Base-by-base conservation (phyloP, 202 grass and related monocot genomes). In the Brachypodium distachyon region DNA sequence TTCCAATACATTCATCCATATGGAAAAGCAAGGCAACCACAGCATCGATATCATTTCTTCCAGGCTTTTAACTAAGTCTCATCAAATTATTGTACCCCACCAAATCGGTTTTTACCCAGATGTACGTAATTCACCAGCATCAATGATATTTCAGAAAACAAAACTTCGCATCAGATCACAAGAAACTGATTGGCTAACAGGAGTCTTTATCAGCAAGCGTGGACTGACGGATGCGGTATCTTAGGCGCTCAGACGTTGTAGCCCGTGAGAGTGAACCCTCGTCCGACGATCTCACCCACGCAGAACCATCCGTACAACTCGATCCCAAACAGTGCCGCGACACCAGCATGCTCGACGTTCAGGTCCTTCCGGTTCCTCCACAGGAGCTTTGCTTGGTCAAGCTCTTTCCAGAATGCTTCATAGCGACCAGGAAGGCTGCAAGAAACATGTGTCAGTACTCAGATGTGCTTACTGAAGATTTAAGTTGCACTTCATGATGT, bases 241-340 rank as follows among this genome's bases (percentile, higher is more conserved):
- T 37, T 26, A 12, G 23, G 26, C 14, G 48, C 56, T 97, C 63
- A 97, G 57, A 93, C 90, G 53, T 85, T 68, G 79, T 97, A 97
- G 12, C 93, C 93, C 7, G 93, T 97, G 17, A 97, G 40, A 25
- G 93, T 93, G 66, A 90, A 97, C 47, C 93, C 93, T 84, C 93
- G 76, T 12, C 90, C 93, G 1, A 51, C 90, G n/a, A 97, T 87
- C 85, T 93, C 93, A 1, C 93, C 90, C 0, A 79, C 58, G 39
- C 90, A 93, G 57, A 84, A 85, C 90, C 87, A 93, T 5, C 84
- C 87, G 29, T 93, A 97, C 46, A 97, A 31, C 81, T 97, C 93
- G 0, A 97, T 46, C 42, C 87, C 87, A 36, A 97, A 91, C 59
- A 97, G 81, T 5, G 90, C 90, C 0, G 73, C 81, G 6, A 97